These are phyloP conservation scores for Ceratocystis alfenasii DNA, from an alignment of 2,329 filamentous ascomycete genomes.

Conservation along the genomic window DNA sequence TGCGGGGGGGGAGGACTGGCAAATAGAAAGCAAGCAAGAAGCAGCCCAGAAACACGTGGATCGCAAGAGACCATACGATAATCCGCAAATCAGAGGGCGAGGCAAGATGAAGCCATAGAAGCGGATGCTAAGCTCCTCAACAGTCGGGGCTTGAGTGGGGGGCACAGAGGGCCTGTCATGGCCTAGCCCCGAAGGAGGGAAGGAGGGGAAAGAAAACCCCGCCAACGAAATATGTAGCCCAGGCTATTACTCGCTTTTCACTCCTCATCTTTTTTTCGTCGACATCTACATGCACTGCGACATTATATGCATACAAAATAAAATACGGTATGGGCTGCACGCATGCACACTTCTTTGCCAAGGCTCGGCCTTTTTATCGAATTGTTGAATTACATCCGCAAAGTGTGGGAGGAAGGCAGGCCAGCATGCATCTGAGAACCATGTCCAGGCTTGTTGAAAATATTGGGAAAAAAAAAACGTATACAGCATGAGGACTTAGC, in stretches of 20 bases:
- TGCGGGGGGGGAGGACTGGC: neutral
- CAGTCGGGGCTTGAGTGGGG: neutral
- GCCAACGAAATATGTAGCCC: neutral
- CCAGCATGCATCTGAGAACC: no score
- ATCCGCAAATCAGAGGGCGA: neutral
- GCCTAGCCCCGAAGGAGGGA: no score
- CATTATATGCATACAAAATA: slow-evolving; percentile 5
- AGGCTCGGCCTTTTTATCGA: neutral
- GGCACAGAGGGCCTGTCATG: neutral
- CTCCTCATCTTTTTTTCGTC: neutral
- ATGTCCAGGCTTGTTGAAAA: no score
- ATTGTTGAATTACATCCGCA: neutral
- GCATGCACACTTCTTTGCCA: neutral
- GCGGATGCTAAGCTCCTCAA: neutral
- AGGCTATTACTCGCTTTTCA: neutral
- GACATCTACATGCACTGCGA: neutral
- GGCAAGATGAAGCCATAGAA: neutral
- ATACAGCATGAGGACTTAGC: neutral
- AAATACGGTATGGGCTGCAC: neutral
- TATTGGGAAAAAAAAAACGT: no score
- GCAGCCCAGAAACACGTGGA: neutral
- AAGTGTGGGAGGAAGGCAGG: neutral
- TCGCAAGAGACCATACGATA: neutral
- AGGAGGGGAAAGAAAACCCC: neutral
- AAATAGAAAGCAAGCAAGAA: slow-evolving; percentile 6